Evolutionary conservation across 2,329 filamentous ascomycete species (phyloP).

Genomic region (Ophiostoma novo-ulmi): DNA sequence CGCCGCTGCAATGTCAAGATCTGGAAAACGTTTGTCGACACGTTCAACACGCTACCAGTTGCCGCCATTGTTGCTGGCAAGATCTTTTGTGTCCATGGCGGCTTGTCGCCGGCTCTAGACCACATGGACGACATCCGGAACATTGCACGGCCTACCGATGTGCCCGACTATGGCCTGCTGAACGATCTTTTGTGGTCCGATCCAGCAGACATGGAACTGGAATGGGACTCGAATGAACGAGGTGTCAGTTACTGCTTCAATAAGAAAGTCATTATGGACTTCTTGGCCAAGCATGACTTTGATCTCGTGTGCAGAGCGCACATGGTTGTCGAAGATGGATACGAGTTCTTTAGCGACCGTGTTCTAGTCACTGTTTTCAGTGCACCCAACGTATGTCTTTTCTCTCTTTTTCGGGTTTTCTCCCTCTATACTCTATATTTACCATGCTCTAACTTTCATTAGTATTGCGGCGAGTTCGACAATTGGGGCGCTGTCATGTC

Average conservation of each 20-base stretch:
- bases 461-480: constrained; percentile 98
- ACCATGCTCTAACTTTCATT: constrained; percentile 1
- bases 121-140: constrained; percentile 99
- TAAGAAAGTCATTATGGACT: constrained; percentile 96
- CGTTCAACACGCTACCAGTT: constrained; percentile 98
- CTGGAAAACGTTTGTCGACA: constrained; percentile 99
- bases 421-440: too few relatives aligned
- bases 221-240: constrained; percentile 96
- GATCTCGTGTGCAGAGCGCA: constrained; percentile 98
- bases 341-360: constrained; percentile 99
- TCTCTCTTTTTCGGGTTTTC: neutral
- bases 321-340: constrained; percentile 97
- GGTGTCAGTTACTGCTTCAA: constrained; percentile 98
- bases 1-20: constrained; percentile 98
- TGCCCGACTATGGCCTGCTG: constrained; percentile 94
- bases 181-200: constrained; percentile 99
- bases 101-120: constrained; percentile 92
- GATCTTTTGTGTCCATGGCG: constrained; percentile 99
- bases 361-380: constrained; percentile 97
- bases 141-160: constrained; percentile 97
- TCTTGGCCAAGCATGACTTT: constrained; percentile 99
- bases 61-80: constrained; percentile 99
- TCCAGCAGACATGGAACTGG: constrained; percentile 93
- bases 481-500: constrained; percentile 99
- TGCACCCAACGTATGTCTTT: constrained; percentile 81